Evolutionary conservation across 441 rosid genomes (phyloP).

Genomic region (Gossypium davidsonii): DNA sequence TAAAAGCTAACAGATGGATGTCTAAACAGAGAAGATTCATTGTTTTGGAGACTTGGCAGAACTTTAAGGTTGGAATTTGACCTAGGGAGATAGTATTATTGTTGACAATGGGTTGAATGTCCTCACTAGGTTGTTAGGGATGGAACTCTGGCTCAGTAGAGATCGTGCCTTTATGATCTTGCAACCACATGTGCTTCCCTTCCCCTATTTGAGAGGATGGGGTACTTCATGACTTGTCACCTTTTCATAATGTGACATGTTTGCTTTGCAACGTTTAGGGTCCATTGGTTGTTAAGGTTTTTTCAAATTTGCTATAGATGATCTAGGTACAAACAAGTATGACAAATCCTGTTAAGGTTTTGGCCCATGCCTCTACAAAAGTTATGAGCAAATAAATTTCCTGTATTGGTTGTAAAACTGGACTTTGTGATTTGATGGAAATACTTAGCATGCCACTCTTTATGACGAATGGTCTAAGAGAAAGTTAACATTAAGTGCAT

Average conservation of each 20-base stretch:
- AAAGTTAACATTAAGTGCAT: background rate
- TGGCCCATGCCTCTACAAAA: background rate
- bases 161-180: background rate
- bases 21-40: background rate
- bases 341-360: background rate
- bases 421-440: background rate
- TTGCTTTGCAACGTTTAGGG: background rate
- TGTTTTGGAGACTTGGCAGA: background rate
- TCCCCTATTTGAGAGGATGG: background rate
- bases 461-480: background rate
- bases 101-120: background rate
- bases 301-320: background rate
- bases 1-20: too few relatives aligned
- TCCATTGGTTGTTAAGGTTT: background rate
- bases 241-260: background rate
- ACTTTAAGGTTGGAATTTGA: background rate
- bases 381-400: background rate
- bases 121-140: background rate
- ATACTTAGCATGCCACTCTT: background rate
- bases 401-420: background rate
- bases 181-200: background rate
- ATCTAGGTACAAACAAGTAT: background rate
- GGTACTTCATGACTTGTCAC: background rate
- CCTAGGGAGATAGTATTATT: background rate
- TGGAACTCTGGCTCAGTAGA: background rate